Percentiles rank a stretch among this genome's conserved stretches.
Conservation (phyloP, 2,329 filamentous ascomycete species). For the Beauveria australis region DNA sequence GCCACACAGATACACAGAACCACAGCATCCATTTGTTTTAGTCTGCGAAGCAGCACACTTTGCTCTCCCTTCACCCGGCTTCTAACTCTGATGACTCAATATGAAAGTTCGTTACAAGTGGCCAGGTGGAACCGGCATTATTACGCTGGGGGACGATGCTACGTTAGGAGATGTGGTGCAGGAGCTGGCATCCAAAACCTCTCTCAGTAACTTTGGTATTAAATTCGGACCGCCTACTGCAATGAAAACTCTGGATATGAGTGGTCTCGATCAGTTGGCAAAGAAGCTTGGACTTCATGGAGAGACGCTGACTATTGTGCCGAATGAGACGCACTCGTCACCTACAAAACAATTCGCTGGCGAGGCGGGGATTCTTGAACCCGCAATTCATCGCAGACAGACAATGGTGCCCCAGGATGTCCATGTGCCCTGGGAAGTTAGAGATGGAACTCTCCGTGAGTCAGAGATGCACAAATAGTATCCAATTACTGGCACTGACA, state of each 20-base stretch:
- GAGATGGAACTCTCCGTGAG: conserved; percentile 43
- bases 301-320: conserved; percentile 43
- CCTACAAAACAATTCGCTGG: conserved; percentile 4
- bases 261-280: conserved; percentile 40
- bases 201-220: conserved; percentile 59
- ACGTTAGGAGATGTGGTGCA: conserved; percentile 54
- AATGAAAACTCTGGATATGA: conserved; percentile 58
- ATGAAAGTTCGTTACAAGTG: conserved; percentile 73
- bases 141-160: conserved; percentile 61
- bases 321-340: conserved; percentile 24
- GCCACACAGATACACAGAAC: neutral
- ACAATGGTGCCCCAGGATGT: conserved; percentile 18
- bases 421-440: conserved; percentile 39
- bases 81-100: neutral
- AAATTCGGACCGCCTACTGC: conserved; percentile 72
- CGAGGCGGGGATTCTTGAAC: neutral
- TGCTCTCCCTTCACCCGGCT: neutral
- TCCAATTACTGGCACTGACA: neutral
- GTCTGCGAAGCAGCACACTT: too few relatives aligned
- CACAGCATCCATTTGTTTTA: neutral
- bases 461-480: neutral
- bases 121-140: conserved; percentile 61
- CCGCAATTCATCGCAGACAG: conserved; percentile 8
- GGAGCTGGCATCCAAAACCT: conserved; percentile 55
- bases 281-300: conserved; percentile 39